phyloP scores from a whole-genome alignment of 2,329 filamentous ascomycete genomes.

The Aspergillus sp. region DNA sequence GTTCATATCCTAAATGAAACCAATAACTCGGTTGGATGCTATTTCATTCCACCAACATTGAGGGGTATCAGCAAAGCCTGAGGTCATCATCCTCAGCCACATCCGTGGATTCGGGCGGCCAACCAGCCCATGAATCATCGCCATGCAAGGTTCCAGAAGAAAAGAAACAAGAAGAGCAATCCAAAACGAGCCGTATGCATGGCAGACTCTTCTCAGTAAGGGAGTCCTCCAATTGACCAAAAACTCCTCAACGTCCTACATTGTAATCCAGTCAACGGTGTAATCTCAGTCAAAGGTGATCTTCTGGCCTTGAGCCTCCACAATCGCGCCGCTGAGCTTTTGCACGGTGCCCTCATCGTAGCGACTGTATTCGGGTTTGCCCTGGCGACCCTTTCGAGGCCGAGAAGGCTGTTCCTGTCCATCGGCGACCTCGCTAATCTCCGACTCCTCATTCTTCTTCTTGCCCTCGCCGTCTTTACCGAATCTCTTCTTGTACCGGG shows the following conservation, averaged over 20 bases:
- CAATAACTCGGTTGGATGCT: neutral
- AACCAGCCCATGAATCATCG: neutral
- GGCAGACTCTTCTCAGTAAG: neutral
- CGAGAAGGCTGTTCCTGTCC: constrained; percentile 21
- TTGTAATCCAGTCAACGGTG: too few relatives aligned
- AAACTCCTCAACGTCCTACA: too few relatives aligned
- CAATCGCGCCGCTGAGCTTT: constrained; percentile 75
- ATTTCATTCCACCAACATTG: neutral
- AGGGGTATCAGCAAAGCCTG: neutral
- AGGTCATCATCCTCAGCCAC: neutral
- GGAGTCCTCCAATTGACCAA: neutral
- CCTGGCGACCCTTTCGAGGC: constrained; percentile 22
- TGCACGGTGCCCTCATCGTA: constrained; percentile 53
- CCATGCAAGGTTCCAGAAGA: neutral
- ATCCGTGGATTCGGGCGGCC: neutral
- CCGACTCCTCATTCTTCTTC: constrained; percentile 17
- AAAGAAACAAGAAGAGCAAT: neutral
- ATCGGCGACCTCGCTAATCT: constrained; percentile 15
- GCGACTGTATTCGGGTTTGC: constrained; percentile 42
- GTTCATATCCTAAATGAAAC: neutral
- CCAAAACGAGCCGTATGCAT: neutral
- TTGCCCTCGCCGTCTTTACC: constrained; percentile 64
- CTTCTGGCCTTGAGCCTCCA: constrained; percentile 77
- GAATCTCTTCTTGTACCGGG: constrained; percentile 90
- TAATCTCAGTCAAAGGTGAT: constrained; percentile 67